These are phyloP conservation scores for Thalassiosira sp. DNA, from an alignment of 352 stramenopile genomes.

Conservation along the genomic window DNA sequence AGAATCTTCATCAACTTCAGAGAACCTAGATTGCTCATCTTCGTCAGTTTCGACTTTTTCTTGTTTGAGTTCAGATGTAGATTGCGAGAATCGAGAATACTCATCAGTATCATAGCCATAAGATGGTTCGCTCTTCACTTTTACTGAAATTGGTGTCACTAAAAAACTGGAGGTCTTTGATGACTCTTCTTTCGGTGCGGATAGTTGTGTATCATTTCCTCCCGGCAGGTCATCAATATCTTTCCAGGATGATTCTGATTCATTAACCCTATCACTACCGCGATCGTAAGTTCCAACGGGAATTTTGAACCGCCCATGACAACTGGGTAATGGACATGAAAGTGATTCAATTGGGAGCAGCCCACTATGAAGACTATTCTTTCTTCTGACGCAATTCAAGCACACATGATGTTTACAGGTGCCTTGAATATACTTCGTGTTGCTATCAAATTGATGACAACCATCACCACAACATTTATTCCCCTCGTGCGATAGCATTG, in stretches of 20 bases:
- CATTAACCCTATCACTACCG: background rate
- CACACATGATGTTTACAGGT: background rate
- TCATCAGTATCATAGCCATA: background rate
- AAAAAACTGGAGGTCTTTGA: background rate
- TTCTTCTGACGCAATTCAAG: background rate
- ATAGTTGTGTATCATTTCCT: background rate
- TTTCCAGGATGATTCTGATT: background rate
- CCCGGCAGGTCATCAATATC: background rate
- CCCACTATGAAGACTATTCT: too few species aligned
- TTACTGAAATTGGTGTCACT: background rate
- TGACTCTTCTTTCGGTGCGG: slow-evolving; percentile 10
- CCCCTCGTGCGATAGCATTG: background rate
- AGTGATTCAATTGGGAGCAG: background rate
- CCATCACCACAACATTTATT: background rate
- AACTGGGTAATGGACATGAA: background rate
- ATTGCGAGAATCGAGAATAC: background rate
- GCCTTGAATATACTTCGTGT: background rate
- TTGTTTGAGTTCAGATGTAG: background rate
- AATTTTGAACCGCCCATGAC: background rate
- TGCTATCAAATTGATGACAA: background rate
- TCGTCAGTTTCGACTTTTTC: slow-evolving; percentile 1
- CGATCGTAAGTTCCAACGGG: background rate
- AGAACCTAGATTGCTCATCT: slow-evolving; percentile 9
- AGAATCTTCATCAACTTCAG: slow-evolving; percentile 3
- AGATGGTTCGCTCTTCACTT: slow-evolving; percentile 5